Conservation (phyloP, 768 basidiomycete genomes). For the Paxillus ammoniavirescens region DNA sequence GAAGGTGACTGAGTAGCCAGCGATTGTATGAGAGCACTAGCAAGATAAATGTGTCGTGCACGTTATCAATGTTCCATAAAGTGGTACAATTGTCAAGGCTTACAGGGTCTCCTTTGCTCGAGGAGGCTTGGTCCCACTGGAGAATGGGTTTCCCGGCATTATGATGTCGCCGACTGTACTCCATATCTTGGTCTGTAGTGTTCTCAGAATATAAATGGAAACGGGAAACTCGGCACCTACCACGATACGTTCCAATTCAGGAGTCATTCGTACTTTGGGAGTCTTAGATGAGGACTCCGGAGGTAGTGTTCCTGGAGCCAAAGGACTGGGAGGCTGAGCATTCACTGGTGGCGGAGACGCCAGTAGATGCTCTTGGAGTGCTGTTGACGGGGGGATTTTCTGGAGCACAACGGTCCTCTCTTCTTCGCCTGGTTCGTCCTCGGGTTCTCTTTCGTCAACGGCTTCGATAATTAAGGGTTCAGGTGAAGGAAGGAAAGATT, state of each 20-base stretch:
- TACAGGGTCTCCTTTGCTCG: constrained; percentile 64
- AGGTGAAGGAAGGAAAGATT: constrained; percentile 10
- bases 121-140: constrained; percentile 40
- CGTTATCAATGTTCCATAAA: background rate
- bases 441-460: constrained; percentile 1
- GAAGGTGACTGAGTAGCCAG: constrained; percentile 50
- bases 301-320: constrained; percentile 1
- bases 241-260: constrained; percentile 62
- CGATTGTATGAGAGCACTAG: constrained; percentile 56
- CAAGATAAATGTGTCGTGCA: constrained; percentile 4
- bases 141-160: constrained; percentile 50
- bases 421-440: constrained; percentile 27
- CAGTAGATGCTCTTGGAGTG: background rate
- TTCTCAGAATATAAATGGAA: background rate
- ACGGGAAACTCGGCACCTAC: constrained; percentile 37
- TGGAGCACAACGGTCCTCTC: constrained; percentile 31
- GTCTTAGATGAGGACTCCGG: constrained; percentile 19
- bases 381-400: constrained; percentile 4
- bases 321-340: constrained; percentile 5
- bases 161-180: constrained; percentile 61
- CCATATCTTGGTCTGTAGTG: constrained; percentile 65
- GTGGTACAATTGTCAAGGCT: constrained; percentile 18
- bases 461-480: constrained; percentile 1
- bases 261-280: constrained; percentile 51
- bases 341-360: background rate